phyloP scores from a whole-genome alignment of 805 yeast genomes.

The Hanseniaspora taiwanica region DNA sequence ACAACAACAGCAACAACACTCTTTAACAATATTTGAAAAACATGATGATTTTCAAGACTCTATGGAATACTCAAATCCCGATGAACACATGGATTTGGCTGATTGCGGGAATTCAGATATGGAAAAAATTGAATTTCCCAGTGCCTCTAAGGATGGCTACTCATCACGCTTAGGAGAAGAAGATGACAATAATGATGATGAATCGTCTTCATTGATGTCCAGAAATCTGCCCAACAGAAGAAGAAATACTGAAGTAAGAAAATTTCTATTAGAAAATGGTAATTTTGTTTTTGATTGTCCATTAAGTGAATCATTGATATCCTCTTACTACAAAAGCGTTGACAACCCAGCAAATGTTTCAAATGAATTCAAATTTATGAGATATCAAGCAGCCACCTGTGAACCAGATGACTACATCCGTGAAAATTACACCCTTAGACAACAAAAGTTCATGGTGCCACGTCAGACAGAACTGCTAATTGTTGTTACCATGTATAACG shows the following conservation, averaged over 20 bases:
- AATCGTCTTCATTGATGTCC: not conserved
- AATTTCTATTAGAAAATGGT: constrained; percentile 36
- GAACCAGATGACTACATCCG: constrained; percentile 61
- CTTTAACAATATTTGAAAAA: not conserved
- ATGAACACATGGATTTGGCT: not conserved
- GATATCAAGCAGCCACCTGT: constrained; percentile 90
- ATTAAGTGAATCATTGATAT: constrained; percentile 54
- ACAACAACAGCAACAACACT: not conserved
- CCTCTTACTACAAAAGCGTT: constrained; percentile 32
- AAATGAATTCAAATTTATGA: constrained; percentile 65
- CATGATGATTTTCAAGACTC: not conserved
- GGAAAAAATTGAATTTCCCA: constrained; percentile 1
- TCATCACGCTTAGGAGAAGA: not conserved
- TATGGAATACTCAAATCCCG: not conserved
- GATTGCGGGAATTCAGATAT: not conserved
- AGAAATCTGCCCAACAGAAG: not conserved
- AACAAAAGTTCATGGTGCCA: constrained; percentile 61
- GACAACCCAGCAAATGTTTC: constrained; percentile 33
- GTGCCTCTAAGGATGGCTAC: not conserved
- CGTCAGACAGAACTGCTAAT: constrained; percentile 77
- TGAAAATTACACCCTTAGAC: constrained; percentile 69
- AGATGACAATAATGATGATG: not conserved
- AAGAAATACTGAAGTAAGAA: constrained; percentile 10
- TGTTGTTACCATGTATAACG: constrained; percentile 84
- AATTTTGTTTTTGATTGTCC: constrained; percentile 83